Evolutionary conservation across 192 early-diverging fungal species (phyloP).

Genomic region (Lobosporangium transversale): DNA sequence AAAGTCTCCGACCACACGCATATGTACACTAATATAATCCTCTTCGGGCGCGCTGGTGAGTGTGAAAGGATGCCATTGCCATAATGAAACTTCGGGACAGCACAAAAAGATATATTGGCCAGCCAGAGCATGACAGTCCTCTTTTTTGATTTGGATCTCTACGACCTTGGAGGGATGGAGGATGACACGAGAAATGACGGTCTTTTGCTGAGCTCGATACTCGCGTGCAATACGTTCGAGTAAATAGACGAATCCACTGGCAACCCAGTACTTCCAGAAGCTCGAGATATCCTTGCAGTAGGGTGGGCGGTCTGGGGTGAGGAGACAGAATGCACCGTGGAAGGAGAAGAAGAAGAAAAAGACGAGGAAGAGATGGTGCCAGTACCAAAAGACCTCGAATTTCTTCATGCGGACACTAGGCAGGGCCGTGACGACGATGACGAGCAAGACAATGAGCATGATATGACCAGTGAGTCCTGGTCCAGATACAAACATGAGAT

Average conservation of each 20-base stretch:
- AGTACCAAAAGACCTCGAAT: slow-evolving; percentile 84
- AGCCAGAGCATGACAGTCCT: slow-evolving; percentile 58
- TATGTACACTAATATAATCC: slow-evolving; percentile 77
- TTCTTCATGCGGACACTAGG: slow-evolving; percentile 62
- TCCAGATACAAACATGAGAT: slow-evolving; percentile 54
- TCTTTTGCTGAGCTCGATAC: slow-evolving; percentile 64
- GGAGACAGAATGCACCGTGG: slow-evolving; percentile 68
- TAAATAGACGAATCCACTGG: slow-evolving; percentile 65
- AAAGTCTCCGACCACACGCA: slow-evolving; percentile 82
- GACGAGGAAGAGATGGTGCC: slow-evolving; percentile 78
- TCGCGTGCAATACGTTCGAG: slow-evolving; percentile 71
- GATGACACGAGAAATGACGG: slow-evolving; percentile 74
- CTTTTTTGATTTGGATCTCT: slow-evolving; percentile 77
- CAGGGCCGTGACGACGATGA: slow-evolving; percentile 69
- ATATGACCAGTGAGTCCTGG: slow-evolving; percentile 77
- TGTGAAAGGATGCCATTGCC: slow-evolving; percentile 86
- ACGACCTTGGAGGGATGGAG: slow-evolving; percentile 78
- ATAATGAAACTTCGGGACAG: slow-evolving; percentile 73
- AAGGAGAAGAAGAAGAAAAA: slow-evolving; percentile 76
- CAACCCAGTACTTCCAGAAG: slow-evolving; percentile 71
- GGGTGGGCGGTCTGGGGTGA: slow-evolving; percentile 55
- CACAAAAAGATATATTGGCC: slow-evolving; percentile 83
- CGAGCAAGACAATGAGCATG: slow-evolving; percentile 66
- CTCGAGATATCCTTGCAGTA: slow-evolving; percentile 55
- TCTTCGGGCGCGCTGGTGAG: slow-evolving; percentile 83